Conservation (phyloP, 164 flowering plant genomes). For the Warburgia ugandensis region DNA sequence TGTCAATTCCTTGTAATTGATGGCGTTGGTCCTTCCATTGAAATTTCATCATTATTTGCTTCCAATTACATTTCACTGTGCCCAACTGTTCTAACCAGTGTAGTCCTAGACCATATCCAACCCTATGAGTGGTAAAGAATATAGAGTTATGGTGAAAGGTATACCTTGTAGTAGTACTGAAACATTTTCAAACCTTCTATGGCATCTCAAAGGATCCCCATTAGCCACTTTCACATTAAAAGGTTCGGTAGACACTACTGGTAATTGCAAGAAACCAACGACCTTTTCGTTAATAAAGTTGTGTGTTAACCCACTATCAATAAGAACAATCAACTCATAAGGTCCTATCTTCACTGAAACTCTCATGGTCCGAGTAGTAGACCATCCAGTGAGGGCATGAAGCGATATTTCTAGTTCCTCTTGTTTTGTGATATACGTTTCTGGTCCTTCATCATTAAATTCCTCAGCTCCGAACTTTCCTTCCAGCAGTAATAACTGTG, state of each 20-base stretch:
- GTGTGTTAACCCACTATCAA: too few species aligned
- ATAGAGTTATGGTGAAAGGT: background rate
- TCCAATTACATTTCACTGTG: background rate
- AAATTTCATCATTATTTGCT: constrained; percentile 1
- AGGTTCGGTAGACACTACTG: background rate
- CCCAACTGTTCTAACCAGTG: constrained; percentile 2
- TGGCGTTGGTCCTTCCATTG: background rate
- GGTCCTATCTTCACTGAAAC: background rate
- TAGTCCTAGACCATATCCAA: constrained; percentile 1
- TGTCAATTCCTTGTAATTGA: background rate
- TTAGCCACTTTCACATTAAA: constrained; percentile 11
- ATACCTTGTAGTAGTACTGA: background rate
- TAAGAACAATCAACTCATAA: too few species aligned
- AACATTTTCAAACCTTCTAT: background rate
- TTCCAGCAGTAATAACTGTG: background rate
- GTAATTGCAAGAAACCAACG: too few species aligned
- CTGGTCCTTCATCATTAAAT: background rate
- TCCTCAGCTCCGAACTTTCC: background rate
- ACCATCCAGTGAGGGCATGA: constrained; percentile 9
- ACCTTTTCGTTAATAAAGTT: too few species aligned
- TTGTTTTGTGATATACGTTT: background rate
- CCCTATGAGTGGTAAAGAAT: background rate
- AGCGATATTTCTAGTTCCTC: constrained; percentile 5
- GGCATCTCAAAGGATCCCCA: background rate
- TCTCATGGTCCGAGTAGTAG: constrained; percentile 6